Evolutionary conservation across 2,329 filamentous ascomycete genomes (phyloP), one percentile per base, ranked within the genome.

Genomic region (Dothideomycetidae sp.): DNA sequence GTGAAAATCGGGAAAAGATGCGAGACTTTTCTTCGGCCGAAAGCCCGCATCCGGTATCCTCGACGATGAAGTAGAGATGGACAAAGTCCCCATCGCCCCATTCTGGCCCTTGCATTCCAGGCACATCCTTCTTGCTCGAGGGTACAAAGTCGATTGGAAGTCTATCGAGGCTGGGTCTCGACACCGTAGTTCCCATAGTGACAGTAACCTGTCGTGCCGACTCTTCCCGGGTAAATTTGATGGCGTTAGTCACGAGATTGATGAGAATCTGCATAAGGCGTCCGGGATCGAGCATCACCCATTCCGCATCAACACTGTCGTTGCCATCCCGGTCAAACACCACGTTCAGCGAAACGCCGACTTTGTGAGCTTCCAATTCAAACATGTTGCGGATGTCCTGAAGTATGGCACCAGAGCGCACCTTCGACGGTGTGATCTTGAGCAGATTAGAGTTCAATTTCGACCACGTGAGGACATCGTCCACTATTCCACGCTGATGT

Each of bases 1-100:
- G 78, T 7, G 72, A 69, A 51, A 83, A 83, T 14, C 75, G 68
- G 43, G 78, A 67, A 51, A 83, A 83, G 0, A 83, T 62, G 18
- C 67, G 46, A 1, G 48, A 40, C 10, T 53, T 56, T 31, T 63
- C 58, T 2, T 56, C 51, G 2, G 52, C 42, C 1, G 50, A 53
- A 13, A 64, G 48, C 1, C 61, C 61, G 10, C 55, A 50, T 4
- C 61, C 61, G 1, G 38, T 46, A 31, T 48, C 44, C 16, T 53
- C 54, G 11, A 60, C 54, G 7, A 56, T 53, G 3, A 60, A 52
- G 50, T 58, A 58, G 5, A 60, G 44, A 32, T 58, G 58, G 17
- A 58, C 42, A 5, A 46, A 32, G 1, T 47, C 42, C 1, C 54
- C 57, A n/a, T 37, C 35, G 3, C 56, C 53, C 26, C 21, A 31